A percentile compares a stretch with the other conserved stretches of the same genome.
phyloP scores from a whole-genome alignment of 495 filamentous ascomycete genomes.

The Amniculicola lignicola region DNA sequence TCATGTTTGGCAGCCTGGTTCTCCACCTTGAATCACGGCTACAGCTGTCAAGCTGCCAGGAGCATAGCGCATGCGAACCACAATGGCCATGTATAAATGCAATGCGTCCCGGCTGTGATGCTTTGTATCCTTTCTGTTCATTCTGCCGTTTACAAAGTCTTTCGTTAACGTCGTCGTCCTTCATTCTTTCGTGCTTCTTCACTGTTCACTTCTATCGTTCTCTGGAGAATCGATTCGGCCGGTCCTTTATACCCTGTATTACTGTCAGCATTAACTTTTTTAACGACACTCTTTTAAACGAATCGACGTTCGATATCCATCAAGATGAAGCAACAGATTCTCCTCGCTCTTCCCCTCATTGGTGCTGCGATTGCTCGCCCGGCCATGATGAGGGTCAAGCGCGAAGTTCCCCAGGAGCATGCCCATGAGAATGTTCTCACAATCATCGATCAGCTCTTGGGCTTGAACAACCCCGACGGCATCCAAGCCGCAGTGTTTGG shows the following conservation, averaged over 20 bases:
- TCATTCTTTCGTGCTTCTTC: slow-evolving; percentile 12
- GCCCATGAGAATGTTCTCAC: slow-evolving; percentile 57
- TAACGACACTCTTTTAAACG: slow-evolving; percentile 4
- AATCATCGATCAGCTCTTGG: slow-evolving; percentile 46
- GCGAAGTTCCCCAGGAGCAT: slow-evolving; percentile 61
- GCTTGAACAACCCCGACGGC: slow-evolving; percentile 58
- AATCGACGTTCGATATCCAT: not conserved
- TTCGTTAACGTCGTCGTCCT: slow-evolving; percentile 21
- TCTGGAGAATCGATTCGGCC: slow-evolving; percentile 36
- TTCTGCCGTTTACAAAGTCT: slow-evolving; percentile 19
- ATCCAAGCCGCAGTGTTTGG: slow-evolving; percentile 61
- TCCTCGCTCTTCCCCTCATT: slow-evolving; percentile 29
- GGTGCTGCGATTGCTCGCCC: slow-evolving; percentile 14
- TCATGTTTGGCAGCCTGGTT: too few relatives aligned
- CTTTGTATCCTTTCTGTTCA: not conserved
- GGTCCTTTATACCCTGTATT: slow-evolving; percentile 27
- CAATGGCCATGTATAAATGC: slow-evolving; percentile 29
- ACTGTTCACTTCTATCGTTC: slow-evolving; percentile 34
- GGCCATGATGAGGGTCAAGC: slow-evolving; percentile 36
- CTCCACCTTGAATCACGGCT: too few relatives aligned
- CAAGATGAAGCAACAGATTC: slow-evolving; percentile 31
- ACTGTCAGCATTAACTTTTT: slow-evolving; percentile 15
- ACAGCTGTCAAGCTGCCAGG: too few relatives aligned
- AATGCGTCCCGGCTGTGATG: slow-evolving; percentile 9
- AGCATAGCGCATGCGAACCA: too few relatives aligned